phyloP scores from a whole-genome alignment of 164 flowering plant species.

The Taxillus chinensis region DNA sequence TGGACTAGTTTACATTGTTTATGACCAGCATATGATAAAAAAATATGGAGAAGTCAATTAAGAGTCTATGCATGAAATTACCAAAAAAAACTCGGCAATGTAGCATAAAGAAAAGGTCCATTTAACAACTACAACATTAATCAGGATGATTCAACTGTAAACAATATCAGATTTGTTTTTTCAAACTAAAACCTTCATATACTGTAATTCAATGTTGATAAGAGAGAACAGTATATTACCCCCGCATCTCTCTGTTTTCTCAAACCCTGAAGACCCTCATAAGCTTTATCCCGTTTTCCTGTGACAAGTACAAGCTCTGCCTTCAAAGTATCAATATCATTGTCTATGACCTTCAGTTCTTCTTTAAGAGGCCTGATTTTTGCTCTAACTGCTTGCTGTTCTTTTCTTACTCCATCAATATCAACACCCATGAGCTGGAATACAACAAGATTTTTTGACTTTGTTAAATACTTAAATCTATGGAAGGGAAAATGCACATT shows the following conservation, averaged over 20 bases:
- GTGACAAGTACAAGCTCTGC: constrained; percentile 31
- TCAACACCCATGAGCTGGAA: constrained; percentile 68
- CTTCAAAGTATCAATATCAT: constrained; percentile 42
- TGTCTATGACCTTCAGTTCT: constrained; percentile 35
- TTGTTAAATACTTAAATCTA: neutral
- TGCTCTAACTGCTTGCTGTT: constrained; percentile 34
- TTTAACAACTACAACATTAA: no score
- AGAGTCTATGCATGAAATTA: no score
- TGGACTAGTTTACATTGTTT: no score
- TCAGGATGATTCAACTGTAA: no score
- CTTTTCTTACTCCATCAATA: constrained; percentile 65
- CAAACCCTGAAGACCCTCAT: constrained; percentile 32
- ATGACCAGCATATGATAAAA: no score
- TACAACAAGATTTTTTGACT: neutral
- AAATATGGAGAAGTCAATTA: no score
- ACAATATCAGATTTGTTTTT: no score
- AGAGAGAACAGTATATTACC: constrained; percentile 26
- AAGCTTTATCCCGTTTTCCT: constrained; percentile 48
- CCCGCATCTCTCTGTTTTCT: constrained; percentile 61
- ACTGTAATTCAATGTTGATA: no score
- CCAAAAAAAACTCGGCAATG: no score
- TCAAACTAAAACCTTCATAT: no score
- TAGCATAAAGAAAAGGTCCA: no score
- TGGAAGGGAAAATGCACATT: neutral
- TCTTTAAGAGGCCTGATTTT: constrained; percentile 49